Evolutionary conservation across 163 green algal genomes (phyloP).

Genomic region (Scenedesmus sp.): DNA sequence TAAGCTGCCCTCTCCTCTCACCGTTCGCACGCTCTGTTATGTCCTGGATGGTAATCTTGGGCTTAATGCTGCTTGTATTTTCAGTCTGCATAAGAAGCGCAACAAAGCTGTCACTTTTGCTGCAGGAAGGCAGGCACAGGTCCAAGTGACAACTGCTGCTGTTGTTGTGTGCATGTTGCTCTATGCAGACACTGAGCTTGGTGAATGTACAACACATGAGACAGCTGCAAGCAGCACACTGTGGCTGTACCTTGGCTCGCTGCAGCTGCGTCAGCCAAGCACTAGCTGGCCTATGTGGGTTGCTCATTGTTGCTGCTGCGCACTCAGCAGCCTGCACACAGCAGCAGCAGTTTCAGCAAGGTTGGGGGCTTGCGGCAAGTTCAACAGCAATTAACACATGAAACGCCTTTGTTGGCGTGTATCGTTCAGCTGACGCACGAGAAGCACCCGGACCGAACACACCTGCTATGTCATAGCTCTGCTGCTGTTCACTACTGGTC

Average conservation of each 20-base stretch:
- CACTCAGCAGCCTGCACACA: not conserved
- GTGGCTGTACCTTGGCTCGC: slow-evolving; percentile 71
- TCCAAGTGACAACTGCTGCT: not conserved
- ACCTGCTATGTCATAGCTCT: not conserved
- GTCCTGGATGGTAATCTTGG: slow-evolving; percentile 80
- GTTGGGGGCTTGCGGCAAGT: not conserved
- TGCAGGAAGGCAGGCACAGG: not conserved
- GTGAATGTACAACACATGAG: not conserved
- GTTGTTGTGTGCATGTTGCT: not conserved
- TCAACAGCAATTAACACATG: not conserved
- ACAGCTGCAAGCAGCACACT: not conserved
- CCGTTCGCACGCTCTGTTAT: slow-evolving; percentile 78
- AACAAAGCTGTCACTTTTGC: not conserved
- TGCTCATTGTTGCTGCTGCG: slow-evolving; percentile 47
- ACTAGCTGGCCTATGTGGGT: slow-evolving; percentile 65
- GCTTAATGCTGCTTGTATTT: slow-evolving; percentile 62
- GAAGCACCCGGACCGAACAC: not conserved
- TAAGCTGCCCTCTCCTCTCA: slow-evolving; percentile 4
- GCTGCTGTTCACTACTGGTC: not conserved
- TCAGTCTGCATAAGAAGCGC: slow-evolving; percentile 57
- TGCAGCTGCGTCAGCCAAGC: slow-evolving; percentile 79
- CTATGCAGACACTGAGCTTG: not conserved
- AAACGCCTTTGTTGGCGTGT: not conserved
- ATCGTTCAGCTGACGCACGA: not conserved
- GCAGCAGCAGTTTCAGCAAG: not conserved